Evolutionary conservation across 441 rosid genomes (phyloP).

Genomic region (Dalechampia spathulata): DNA sequence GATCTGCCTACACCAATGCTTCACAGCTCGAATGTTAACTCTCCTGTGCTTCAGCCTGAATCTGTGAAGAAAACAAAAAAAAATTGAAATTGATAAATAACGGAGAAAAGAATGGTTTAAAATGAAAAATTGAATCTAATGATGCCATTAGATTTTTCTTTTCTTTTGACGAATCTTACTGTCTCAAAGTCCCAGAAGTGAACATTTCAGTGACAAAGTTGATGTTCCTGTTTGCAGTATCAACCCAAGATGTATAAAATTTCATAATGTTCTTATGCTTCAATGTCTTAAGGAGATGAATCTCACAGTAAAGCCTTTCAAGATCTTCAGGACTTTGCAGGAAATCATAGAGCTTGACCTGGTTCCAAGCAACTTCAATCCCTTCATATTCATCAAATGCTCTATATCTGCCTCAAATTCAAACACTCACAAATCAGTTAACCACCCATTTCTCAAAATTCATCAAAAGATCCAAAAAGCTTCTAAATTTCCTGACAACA

Average conservation of each 20-base stretch:
- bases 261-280: slow-evolving; percentile 94
- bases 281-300: slow-evolving; percentile 85
- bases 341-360: slow-evolving; percentile 87
- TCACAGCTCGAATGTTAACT: slow-evolving; percentile 87
- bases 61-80: slow-evolving; percentile 26
- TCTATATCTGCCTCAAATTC: slow-evolving; percentile 52
- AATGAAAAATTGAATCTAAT: slow-evolving; percentile 3
- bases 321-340: slow-evolving; percentile 87
- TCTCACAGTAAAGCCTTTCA: slow-evolving; percentile 88
- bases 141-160: slow-evolving; percentile 9
- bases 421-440: slow-evolving; percentile 21
- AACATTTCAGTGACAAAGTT: slow-evolving; percentile 94
- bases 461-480: slow-evolving; percentile 12
- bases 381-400: slow-evolving; percentile 97
- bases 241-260: slow-evolving; percentile 92
- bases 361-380: slow-evolving; percentile 98
- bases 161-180: slow-evolving; percentile 47
- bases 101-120: slow-evolving; percentile 10
- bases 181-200: slow-evolving; percentile 97
- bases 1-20: slow-evolving; percentile 98
- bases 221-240: slow-evolving; percentile 67
- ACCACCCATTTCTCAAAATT: slow-evolving; percentile 14
- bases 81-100: slow-evolving; percentile 5
- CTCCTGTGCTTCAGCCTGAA: slow-evolving; percentile 85
- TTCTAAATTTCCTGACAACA: slow-evolving; percentile 7